phyloP scores from a whole-genome alignment of 345 rosid genomes.

The Lepidium africanum region DNA sequence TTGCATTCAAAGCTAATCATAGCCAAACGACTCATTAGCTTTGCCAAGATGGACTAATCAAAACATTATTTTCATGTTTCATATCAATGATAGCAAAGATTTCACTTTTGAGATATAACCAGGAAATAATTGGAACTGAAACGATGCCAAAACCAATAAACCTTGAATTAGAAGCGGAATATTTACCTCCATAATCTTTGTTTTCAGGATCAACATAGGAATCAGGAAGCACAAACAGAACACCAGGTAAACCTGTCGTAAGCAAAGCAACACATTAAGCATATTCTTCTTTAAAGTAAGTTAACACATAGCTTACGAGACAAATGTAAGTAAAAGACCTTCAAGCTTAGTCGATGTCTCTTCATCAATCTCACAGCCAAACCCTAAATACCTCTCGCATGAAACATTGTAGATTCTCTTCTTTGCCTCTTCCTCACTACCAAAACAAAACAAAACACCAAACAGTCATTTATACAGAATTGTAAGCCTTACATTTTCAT shows the following conservation, averaged over 20 bases:
- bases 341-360: conserved; percentile 91
- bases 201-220: conserved; percentile 85
- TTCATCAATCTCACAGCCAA: conserved; percentile 93
- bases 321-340: conserved; percentile 34
- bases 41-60: conserved; percentile 44
- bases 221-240: conserved; percentile 86
- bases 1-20: conserved; percentile 31
- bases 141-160: background rate
- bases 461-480: background rate
- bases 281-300: background rate
- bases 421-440: conserved; percentile 90
- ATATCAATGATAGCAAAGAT: background rate
- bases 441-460: background rate
- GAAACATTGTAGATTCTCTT: conserved; percentile 87
- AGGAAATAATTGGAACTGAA: background rate
- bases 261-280: background rate
- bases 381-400: conserved; percentile 93
- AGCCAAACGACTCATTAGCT: conserved; percentile 29
- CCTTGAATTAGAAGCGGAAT: background rate
- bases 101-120: background rate
- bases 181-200: conserved; percentile 91
- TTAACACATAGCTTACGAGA: background rate
- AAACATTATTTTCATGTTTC: background rate
- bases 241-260: conserved; percentile 71
- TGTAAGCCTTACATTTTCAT: background rate